These are phyloP conservation scores for Zopfia rhizophila DNA, from an alignment of 2,329 filamentous ascomycete species.

Conservation along the genomic window DNA sequence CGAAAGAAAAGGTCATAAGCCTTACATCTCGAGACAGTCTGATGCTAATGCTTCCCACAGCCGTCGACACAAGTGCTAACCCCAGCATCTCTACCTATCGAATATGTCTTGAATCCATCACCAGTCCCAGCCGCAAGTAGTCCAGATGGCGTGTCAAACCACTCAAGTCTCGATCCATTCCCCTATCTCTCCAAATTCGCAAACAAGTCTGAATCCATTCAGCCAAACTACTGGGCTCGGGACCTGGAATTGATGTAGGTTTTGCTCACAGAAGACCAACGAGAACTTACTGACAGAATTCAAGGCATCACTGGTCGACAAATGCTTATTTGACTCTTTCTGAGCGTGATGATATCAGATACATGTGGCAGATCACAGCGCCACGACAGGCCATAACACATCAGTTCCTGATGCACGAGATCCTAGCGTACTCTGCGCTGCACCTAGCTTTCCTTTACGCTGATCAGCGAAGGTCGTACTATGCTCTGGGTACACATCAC, in stretches of 20 bases:
- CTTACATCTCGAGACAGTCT: too few species aligned
- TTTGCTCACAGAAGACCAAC: constrained; percentile 12
- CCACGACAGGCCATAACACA: constrained; percentile 48
- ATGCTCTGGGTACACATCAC: constrained; percentile 48
- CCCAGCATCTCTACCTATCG: constrained; percentile 27
- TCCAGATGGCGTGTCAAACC: constrained; percentile 38
- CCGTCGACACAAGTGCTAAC: too few species aligned
- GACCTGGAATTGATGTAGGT: constrained; percentile 49
- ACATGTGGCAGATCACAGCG: constrained; percentile 47
- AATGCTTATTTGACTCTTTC: constrained; percentile 38
- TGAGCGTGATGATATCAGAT: constrained; percentile 34
- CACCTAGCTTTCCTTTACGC: constrained; percentile 48
- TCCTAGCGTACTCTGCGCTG: constrained; percentile 54
- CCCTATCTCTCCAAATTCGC: constrained; percentile 45
- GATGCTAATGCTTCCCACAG: too few species aligned
- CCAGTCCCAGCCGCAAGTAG: constrained; percentile 15
- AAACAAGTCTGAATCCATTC: constrained; percentile 29
- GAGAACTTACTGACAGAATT: too few species aligned
- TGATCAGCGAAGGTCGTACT: constrained; percentile 38
- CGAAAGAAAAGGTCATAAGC: constrained; percentile 31
- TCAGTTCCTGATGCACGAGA: constrained; percentile 53
- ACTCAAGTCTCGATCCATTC: constrained; percentile 41
- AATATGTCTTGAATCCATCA: constrained; percentile 35
- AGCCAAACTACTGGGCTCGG: constrained; percentile 41
- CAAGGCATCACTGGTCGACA: constrained; percentile 47